Conservation (phyloP, 2,329 filamentous ascomycete genomes). For the Corynespora cassiicola region DNA sequence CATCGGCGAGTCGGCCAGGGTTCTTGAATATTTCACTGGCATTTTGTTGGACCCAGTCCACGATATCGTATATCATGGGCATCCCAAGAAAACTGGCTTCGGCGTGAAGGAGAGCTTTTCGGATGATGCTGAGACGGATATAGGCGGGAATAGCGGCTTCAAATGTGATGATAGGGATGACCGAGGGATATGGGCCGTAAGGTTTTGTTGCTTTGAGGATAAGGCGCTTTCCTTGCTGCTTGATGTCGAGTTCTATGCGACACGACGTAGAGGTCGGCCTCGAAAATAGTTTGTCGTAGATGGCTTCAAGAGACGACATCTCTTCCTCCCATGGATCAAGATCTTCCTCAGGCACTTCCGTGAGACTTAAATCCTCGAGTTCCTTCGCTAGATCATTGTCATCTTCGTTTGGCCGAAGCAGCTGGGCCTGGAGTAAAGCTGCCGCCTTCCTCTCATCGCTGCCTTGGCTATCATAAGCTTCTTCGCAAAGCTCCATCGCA, state of each 20-base stretch:
- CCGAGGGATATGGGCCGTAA: slow-evolving; percentile 71
- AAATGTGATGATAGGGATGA: slow-evolving; percentile 73
- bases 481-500: slow-evolving; percentile 80
- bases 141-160: slow-evolving; percentile 80
- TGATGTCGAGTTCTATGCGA: slow-evolving; percentile 69
- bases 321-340: slow-evolving; percentile 82
- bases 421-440: slow-evolving; percentile 75
- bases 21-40: slow-evolving; percentile 82
- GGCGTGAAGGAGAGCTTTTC: slow-evolving; percentile 76
- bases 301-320: slow-evolving; percentile 80
- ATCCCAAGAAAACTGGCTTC: slow-evolving; percentile 76
- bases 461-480: slow-evolving; percentile 72
- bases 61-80: slow-evolving; percentile 87
- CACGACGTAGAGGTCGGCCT: slow-evolving; percentile 69
- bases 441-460: slow-evolving; percentile 80
- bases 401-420: slow-evolving; percentile 56
- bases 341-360: slow-evolving; percentile 55
- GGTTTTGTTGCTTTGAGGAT: slow-evolving; percentile 73
- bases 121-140: slow-evolving; percentile 87
- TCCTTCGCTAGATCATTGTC: slow-evolving; percentile 38
- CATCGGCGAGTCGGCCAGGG: slow-evolving; percentile 83
- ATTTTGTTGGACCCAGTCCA: slow-evolving; percentile 90
- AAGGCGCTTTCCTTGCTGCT: slow-evolving; percentile 53
- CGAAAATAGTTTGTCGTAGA: slow-evolving; percentile 71
- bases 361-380: slow-evolving; percentile 33